Percentiles rank a stretch among this genome's conserved stretches.
phyloP scores from a whole-genome alignment of 2,329 filamentous ascomycete genomes.

The Neoscytalidium dimidiatum region DNA sequence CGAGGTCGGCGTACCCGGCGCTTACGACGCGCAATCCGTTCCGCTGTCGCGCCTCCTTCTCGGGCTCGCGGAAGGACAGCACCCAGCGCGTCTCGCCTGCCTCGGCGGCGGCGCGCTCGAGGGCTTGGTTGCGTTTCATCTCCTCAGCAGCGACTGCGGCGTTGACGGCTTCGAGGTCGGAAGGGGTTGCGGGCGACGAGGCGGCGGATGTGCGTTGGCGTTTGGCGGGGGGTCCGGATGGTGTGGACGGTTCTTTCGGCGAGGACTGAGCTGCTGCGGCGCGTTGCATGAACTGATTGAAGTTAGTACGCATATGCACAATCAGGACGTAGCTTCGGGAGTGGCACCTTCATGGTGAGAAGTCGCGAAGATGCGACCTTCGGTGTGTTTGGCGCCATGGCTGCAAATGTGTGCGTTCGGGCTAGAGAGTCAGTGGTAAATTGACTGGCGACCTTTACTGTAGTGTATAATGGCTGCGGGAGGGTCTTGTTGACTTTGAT shows the following conservation, averaged over 20 bases:
- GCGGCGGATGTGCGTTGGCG: conserved; percentile 58
- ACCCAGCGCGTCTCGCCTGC: conserved; percentile 76
- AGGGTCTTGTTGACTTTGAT: not conserved
- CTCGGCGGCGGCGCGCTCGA: conserved; percentile 63
- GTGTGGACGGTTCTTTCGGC: conserved; percentile 49
- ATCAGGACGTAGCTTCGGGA: not conserved
- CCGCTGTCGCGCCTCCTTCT: conserved; percentile 43
- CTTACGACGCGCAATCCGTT: conserved; percentile 57
- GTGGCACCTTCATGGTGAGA: conserved; percentile 78
- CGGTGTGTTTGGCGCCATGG: conserved; percentile 14
- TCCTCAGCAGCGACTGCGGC: conserved; percentile 69
- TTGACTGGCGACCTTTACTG: too few species aligned
- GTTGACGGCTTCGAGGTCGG: conserved; percentile 63
- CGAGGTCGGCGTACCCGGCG: conserved; percentile 56
- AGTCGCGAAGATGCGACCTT: conserved; percentile 70
- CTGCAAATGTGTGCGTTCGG: not conserved
- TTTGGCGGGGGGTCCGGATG: conserved; percentile 61
- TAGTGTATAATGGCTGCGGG: too few species aligned
- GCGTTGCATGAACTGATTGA: conserved; percentile 69
- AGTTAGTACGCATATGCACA: conserved; percentile 7
- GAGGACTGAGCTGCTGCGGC: conserved; percentile 63
- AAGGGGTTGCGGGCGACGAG: conserved; percentile 30
- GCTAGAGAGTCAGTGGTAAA: not conserved
- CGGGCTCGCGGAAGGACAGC: conserved; percentile 55
- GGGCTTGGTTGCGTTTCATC: conserved; percentile 57